phyloP scores from a whole-genome alignment of 2,329 filamentous ascomycete genomes.

The Neonectria punicea region DNA sequence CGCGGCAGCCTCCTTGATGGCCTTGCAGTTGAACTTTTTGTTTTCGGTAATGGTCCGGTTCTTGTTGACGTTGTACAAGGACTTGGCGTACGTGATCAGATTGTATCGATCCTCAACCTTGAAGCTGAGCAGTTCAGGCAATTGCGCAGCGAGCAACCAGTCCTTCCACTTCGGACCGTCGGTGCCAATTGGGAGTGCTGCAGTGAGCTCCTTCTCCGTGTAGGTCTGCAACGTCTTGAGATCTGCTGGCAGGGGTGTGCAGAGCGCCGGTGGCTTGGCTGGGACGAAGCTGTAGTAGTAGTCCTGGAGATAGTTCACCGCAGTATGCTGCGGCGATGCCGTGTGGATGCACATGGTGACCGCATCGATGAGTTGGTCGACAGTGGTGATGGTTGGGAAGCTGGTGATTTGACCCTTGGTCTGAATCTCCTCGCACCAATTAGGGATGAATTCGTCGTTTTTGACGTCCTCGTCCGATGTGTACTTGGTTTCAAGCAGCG shows the following conservation, averaged over 20 bases:
- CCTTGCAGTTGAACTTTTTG: neutral
- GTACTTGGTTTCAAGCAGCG: constrained; percentile 26
- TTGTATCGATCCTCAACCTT: constrained; percentile 30
- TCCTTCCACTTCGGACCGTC: constrained; percentile 31
- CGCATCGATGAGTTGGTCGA: constrained; percentile 29
- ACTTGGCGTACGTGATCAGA: constrained; percentile 29
- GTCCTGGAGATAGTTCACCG: constrained; percentile 33
- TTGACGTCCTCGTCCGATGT: neutral
- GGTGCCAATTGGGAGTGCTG: constrained; percentile 26
- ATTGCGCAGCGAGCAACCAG: constrained; percentile 24
- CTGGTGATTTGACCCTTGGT: constrained; percentile 15
- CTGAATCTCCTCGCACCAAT: constrained; percentile 30
- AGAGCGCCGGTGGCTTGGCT: constrained; percentile 30
- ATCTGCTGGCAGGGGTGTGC: constrained; percentile 12
- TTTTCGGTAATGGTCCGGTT: constrained; percentile 3
- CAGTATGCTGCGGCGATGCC: constrained; percentile 28
- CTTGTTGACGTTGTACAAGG: constrained; percentile 26
- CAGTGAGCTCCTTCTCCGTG: constrained; percentile 26
- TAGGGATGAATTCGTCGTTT: neutral
- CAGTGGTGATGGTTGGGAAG: constrained; percentile 29
- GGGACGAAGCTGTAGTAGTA: constrained; percentile 35
- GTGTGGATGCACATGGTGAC: constrained; percentile 36
- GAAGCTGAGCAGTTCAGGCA: constrained; percentile 29
- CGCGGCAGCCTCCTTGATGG: constrained; percentile 15
- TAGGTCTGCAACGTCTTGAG: constrained; percentile 16